Evolutionary conservation across 1,284 basidiomycete species (phyloP).

Genomic region (Cutaneotrichosporon sp.): DNA sequence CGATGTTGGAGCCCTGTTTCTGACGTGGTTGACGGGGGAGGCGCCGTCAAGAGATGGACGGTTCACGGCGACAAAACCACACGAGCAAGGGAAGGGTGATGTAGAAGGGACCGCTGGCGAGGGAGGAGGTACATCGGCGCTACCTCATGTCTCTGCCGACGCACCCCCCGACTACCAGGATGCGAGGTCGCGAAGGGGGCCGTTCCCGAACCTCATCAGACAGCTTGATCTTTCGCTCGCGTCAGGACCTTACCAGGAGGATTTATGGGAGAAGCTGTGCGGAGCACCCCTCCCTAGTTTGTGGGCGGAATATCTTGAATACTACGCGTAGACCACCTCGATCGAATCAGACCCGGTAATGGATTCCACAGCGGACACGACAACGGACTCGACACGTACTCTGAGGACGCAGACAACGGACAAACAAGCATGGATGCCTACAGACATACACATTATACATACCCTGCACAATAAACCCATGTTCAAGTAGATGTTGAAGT

Average conservation of each 20-base stretch:
- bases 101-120: too few relatives aligned
- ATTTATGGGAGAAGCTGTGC: slow-evolving; percentile 33
- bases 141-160: too few relatives aligned
- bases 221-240: slow-evolving; percentile 26
- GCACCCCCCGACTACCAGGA: too few relatives aligned
- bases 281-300: slow-evolving; percentile 24
- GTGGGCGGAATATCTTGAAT: slow-evolving; percentile 33
- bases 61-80: too few relatives aligned
- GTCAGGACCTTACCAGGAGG: slow-evolving; percentile 24
- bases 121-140: too few relatives aligned
- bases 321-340: background rate
- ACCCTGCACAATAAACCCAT: background rate
- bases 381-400: too few relatives aligned
- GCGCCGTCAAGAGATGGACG: too few relatives aligned
- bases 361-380: too few relatives aligned
- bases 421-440: too few relatives aligned
- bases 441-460: slow-evolving; percentile 25
- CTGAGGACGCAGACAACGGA: too few relatives aligned
- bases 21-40: slow-evolving; percentile 32
- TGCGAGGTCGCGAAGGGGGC: background rate
- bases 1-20: slow-evolving; percentile 32
- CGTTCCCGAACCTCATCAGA: slow-evolving; percentile 14
- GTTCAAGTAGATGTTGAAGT: background rate
- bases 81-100: too few relatives aligned
- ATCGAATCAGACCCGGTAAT: too few relatives aligned